These are phyloP conservation scores for Volvariella surrecta DNA, from an alignment of 1,284 basidiomycete species.

Conservation along the genomic window DNA sequence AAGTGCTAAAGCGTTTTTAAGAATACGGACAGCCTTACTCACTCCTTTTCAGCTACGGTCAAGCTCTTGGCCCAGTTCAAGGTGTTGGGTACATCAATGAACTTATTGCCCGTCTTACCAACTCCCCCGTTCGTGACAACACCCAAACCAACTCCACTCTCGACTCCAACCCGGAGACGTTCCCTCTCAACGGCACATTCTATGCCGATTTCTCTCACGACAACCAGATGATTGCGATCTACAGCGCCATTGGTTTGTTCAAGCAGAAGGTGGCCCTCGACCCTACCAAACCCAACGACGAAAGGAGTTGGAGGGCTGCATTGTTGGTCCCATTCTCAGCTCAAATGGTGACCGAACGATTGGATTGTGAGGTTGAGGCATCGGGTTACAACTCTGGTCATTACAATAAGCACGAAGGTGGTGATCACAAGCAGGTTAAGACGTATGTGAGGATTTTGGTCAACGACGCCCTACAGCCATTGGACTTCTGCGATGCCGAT, in stretches of 20 bases:
- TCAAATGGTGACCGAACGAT: constrained; percentile 54
- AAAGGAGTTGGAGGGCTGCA: constrained; percentile 50
- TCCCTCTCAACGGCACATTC: constrained; percentile 60
- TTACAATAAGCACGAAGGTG: too few species aligned
- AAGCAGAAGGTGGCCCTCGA: constrained; percentile 28
- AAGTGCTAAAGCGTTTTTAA: constrained; percentile 19
- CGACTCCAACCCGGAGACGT: constrained; percentile 53
- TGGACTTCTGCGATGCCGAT: constrained; percentile 49
- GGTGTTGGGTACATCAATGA: constrained; percentile 83
- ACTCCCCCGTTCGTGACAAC: constrained; percentile 47
- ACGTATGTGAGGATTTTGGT: constrained; percentile 55
- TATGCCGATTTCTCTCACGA: constrained; percentile 82
- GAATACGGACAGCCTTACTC: not conserved
- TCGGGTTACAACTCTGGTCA: constrained; percentile 11
- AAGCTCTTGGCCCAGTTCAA: constrained; percentile 59
- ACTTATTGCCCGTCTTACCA: constrained; percentile 71
- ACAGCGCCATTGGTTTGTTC: constrained; percentile 68
- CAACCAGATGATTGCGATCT: constrained; percentile 73
- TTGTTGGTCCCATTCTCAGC: constrained; percentile 57
- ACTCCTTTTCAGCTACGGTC: constrained; percentile 47
- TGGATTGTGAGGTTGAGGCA: constrained; percentile 31
- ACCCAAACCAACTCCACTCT: constrained; percentile 81
- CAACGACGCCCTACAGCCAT: constrained; percentile 58
- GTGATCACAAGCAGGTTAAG: constrained; percentile 1
- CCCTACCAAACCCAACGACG: constrained; percentile 28